These are phyloP conservation scores for Trypanosoma scelopori DNA, from an alignment of 208 protist genomes.

Conservation along the genomic window DNA sequence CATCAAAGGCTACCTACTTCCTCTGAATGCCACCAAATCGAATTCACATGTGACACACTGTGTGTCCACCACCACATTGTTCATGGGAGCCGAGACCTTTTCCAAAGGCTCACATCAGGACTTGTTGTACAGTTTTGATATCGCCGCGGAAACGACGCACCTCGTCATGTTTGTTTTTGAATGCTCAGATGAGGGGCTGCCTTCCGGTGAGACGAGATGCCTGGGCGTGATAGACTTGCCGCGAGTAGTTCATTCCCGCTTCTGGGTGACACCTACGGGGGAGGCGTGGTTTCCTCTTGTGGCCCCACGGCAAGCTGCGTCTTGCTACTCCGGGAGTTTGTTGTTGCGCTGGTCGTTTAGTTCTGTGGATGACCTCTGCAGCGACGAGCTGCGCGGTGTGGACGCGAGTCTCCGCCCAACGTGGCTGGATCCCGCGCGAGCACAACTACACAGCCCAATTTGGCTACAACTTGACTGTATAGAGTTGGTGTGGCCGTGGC, in stretches of 20 bases:
- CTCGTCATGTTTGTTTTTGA: conserved; percentile 17
- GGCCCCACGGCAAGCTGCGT: not conserved
- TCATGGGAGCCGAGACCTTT: not conserved
- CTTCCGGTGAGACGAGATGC: not conserved
- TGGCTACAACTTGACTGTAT: conserved; percentile 18
- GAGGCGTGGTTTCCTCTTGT: conserved; percentile 19
- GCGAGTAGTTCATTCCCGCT: conserved; percentile 13
- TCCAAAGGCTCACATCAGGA: conserved; percentile 2
- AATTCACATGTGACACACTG: not conserved
- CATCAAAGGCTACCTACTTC: conserved; percentile 10
- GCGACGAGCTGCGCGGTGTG: not conserved
- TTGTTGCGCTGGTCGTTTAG: conserved; percentile 23
- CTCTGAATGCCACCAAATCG: not conserved
- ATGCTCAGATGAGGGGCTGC: not conserved
- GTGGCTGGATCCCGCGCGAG: not conserved
- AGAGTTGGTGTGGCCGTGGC: conserved; percentile 12
- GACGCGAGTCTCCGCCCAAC: not conserved
- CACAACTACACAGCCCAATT: not conserved
- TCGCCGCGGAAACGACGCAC: conserved; percentile 16
- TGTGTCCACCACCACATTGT: not conserved
- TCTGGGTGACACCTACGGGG: conserved; percentile 19
- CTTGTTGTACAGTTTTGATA: not conserved
- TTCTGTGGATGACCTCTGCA: not conserved
- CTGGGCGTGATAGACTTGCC: conserved; percentile 13
- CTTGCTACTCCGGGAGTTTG: conserved; percentile 12